Conservation (phyloP, 306 rosid genomes). For the Pueraria montana region DNA sequence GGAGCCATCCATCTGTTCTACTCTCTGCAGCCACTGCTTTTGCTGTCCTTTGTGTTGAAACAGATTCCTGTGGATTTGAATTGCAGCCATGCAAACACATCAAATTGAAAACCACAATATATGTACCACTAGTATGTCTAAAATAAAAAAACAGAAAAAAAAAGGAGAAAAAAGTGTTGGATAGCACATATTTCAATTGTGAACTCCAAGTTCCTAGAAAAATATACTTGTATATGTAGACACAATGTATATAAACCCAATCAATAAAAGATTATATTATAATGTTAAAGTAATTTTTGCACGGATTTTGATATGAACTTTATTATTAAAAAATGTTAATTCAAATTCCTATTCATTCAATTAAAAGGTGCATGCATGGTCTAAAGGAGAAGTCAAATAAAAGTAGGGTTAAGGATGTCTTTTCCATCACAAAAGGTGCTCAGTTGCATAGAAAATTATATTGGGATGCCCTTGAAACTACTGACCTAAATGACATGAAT, state of each 20-base stretch:
- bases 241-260: background rate
- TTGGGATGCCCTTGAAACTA: background rate
- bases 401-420: constrained; percentile 51
- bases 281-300: background rate
- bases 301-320: background rate
- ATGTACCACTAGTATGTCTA: background rate
- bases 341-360: background rate
- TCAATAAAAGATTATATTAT: too few species aligned
- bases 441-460: constrained; percentile 43
- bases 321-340: background rate
- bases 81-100: constrained; percentile 5
- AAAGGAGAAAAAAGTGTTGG: constrained; percentile 11
- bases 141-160: background rate
- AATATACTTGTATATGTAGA: background rate
- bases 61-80: constrained; percentile 70
- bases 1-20: constrained; percentile 80
- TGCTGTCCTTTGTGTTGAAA: constrained; percentile 57
- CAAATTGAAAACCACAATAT: constrained; percentile 25
- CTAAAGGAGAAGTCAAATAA: constrained; percentile 50
- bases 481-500: constrained; percentile 21
- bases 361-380: constrained; percentile 24
- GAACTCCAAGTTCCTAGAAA: constrained; percentile 7
- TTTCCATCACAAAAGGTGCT: constrained; percentile 25
- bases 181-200: constrained; percentile 44
- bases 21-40: constrained; percentile 45